phyloP scores from a whole-genome alignment of 2,329 filamentous ascomycete genomes.

The Dendryphion nanum region DNA sequence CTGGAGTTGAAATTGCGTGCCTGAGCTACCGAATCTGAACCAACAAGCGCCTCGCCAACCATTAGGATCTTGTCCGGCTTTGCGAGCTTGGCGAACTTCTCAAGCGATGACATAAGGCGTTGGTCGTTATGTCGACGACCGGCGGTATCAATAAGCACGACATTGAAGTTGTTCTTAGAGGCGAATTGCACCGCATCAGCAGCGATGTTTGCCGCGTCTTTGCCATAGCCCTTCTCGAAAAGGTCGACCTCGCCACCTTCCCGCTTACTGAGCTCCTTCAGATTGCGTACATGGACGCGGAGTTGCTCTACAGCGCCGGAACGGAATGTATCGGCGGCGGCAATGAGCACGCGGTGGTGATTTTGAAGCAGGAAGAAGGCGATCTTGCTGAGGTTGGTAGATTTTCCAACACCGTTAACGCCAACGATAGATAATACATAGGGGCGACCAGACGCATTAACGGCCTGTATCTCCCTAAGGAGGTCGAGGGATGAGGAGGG shows the following conservation, averaged over 20 bases:
- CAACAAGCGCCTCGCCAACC: constrained; percentile 90
- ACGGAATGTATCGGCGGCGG: constrained; percentile 93
- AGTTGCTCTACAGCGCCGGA: constrained; percentile 97
- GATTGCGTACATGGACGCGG: constrained; percentile 88
- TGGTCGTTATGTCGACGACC: constrained; percentile 94
- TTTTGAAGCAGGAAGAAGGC: constrained; percentile 98
- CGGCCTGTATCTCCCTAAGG: constrained; percentile 83
- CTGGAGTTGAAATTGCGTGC: constrained; percentile 94
- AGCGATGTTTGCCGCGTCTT: constrained; percentile 92
- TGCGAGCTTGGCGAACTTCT: constrained; percentile 96
- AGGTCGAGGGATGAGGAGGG: constrained; percentile 93
- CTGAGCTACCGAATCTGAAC: constrained; percentile 92
- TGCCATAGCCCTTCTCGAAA: constrained; percentile 96
- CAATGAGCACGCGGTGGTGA: constrained; percentile 91
- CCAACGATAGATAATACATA: constrained; percentile 98
- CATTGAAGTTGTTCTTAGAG: constrained; percentile 73
- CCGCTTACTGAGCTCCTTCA: constrained; percentile 81
- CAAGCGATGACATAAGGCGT: constrained; percentile 90
- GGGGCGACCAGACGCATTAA: constrained; percentile 68
- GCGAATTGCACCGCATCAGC: constrained; percentile 89
- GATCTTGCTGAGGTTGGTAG: constrained; percentile 95
- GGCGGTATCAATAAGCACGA: constrained; percentile 95
- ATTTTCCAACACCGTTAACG: constrained; percentile 98
- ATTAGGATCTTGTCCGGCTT: constrained; percentile 98
- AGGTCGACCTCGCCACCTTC: constrained; percentile 81